Base-by-base conservation (phyloP, 257 asterid species). In the Salvia splendens region DNA sequence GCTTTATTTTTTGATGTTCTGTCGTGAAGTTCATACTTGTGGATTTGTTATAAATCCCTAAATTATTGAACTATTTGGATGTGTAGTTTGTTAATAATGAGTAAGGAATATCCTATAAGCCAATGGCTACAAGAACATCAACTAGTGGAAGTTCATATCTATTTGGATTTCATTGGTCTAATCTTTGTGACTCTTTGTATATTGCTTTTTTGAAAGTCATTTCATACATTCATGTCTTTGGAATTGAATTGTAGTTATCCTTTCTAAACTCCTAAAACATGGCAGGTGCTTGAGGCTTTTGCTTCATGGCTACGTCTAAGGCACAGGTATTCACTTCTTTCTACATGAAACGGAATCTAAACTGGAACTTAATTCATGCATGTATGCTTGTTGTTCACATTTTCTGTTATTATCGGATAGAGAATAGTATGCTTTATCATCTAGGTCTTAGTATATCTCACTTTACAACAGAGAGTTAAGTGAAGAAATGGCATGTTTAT, bases 251-350 rank as follows among this genome's bases (percentile, higher is more conserved):
- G 60, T 68, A 24, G 47, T 52, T 24, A 40, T 35, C 59, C 51
- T 69, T 67, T 68, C 78, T 79, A 70, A 64, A 54, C 64, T 73
- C 70, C 52, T 35, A 66, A 68, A 64, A 73, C 72, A 52, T 63
- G 64, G 73, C 96, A 94, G 99, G 96, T 87, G 67, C 96, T 94
- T 17, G 99, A 94, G 81, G 99, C 93, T 50, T 94, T 94, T 87
- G 89, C 97, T 82, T 94, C 99, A 77, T 94, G 99, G 99, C 82
- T 94, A 67, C 95, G 97, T 63, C 84, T 91, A 71, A 85, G 95
- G 77, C 99, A 88, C 72, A 86, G 97, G 99, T 94, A 85, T 56
- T 72, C 5, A 33, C 55, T 64, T 72, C 73, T 69, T 57, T 68
- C 64, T 58, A 12, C 64, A 12, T 14, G 63, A 20, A 17, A 50